These are phyloP conservation scores for Chlamydomonas asymmetrica DNA, from an alignment of 139 green algal species.

Conservation along the genomic window DNA sequence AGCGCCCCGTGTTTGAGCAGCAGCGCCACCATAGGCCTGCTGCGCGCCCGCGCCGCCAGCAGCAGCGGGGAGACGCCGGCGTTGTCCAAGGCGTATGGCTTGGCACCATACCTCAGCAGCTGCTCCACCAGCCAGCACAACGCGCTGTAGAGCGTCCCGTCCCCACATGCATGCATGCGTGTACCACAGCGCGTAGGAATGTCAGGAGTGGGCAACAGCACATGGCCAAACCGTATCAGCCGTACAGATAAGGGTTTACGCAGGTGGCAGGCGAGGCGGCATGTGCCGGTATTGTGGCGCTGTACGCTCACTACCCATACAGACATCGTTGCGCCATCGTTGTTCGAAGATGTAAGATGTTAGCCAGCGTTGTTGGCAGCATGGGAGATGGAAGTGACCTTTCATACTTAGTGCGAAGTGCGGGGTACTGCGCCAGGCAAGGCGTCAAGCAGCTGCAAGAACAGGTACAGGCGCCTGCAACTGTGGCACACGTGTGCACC, in stretches of 20 bases:
- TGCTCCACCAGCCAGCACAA: constrained; percentile 5
- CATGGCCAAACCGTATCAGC: not conserved
- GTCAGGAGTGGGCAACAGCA: not conserved
- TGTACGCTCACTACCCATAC: not conserved
- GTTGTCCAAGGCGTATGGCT: not conserved
- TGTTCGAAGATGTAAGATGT: too few relatives aligned
- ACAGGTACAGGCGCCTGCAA: too few relatives aligned
- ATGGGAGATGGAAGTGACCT: not conserved
- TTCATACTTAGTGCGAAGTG: not conserved
- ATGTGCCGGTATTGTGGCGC: not conserved
- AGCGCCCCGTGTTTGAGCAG: constrained; percentile 17
- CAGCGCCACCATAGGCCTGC: constrained; percentile 9
- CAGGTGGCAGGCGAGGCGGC: too few relatives aligned
- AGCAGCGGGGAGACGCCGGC: not conserved
- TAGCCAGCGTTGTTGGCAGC: not conserved
- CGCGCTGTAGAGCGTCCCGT: not conserved
- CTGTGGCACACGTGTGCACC: too few relatives aligned
- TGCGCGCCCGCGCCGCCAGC: constrained; percentile 7
- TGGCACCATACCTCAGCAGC: constrained; percentile 16
- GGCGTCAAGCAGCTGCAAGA: too few relatives aligned
- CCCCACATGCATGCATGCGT: not conserved
- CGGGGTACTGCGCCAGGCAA: too few relatives aligned
- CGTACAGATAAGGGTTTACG: not conserved
- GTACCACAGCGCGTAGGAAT: not conserved
- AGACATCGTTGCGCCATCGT: too few relatives aligned